Evolutionary conservation across 106 monocot genomes (phyloP), one percentile per base, ranked within the genome.

Genomic region (Platanthera zijinensis): DNA sequence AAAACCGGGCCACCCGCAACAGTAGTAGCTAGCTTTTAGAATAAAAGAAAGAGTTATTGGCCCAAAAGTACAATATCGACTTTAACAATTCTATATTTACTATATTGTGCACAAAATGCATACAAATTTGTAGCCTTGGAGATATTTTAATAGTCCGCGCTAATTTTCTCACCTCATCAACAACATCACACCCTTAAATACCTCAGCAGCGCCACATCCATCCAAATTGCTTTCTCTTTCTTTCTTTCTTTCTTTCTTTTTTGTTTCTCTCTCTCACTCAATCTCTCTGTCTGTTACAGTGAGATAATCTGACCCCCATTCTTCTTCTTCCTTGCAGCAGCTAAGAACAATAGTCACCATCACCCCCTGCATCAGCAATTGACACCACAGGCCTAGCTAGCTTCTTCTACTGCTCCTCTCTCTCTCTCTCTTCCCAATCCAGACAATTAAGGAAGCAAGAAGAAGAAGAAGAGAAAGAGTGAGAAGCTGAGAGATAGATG

Each of bases 281-380:
- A 53, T 53, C 52, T 52, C 52, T 53, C 66, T 66, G 30, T 32
- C 66, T 66, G 32, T 4, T 66, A 66, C 9, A 53, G 14, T 10
- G 14, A 53, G 14, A 70, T 48, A 70, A 25, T 47, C 70, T 70
- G 70, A 70, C 45, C 70, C 70, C 70, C 25, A 25, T 25, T 25
- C 25, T 25, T 25, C 25, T 25, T 25, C 13, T 70, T 70, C 15
- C 70, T 15, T 47, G 8, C 48, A 70, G 39, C 25, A 3, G 14
- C 70, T 15, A 15, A 70, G 48, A 70, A 70, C 70, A 70, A 17
- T 48, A 70, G 70, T 70, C 70, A 70, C 70, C 70, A 70, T 70
- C 70, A 70, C 47, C 17, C 48, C 17, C 12, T 6, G 70, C 70
- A 17, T 2, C 17, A 70, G 8, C 17, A 46, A 70, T 17, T 15